Evolutionary conservation across 805 yeast genomes (phyloP), one percentile per base, ranked within the genome.

Genomic region (Ogataea pignaliae): DNA sequence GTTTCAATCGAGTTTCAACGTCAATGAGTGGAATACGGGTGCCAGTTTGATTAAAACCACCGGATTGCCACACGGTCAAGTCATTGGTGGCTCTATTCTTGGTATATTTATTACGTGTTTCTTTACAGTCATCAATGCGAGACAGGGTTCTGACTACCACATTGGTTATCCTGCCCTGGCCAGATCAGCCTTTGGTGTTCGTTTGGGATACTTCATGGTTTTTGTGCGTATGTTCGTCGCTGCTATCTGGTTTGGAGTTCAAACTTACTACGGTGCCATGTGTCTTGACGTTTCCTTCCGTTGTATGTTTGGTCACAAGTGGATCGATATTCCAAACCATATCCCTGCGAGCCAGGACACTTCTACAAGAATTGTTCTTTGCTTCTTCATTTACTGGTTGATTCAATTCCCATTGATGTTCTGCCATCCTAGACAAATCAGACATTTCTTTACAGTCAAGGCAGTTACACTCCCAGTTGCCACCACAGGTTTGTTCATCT

Each of bases 231-330:
- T 66, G 41, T 59, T 65, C 34, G 60, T 65, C 2, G 67, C 69
- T 16, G 59, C 62, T 30, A 62, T 69, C 33, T 64, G 72, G 67
- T 69, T 63, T 52, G 72, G 72, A 15, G 67, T 65, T 37, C 63
- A 65, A 46, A 61, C 70, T 8, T 61, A 61, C 53, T 61, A 60
- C 39, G 67, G 68, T 39, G 67, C 71, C 10, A 60, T 63, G 44
- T 66, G 68, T 34, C 54, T 65, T 33, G 63, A 63, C 38, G 65
- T 62, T 35, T 45, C 63, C 15, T 38, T 60, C 16, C 48, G 54
- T 16, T 52, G 56, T 34, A 41, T 52, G 26, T 54, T 54, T 44
- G 55, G 56, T 28, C 34, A 49, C 38, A 50, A 37, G 36, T 54
- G 58, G 58, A n/a, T n/a, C 4, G 36, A 51, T 32, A 37, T 54